phyloP scores from a whole-genome alignment of 306 rosid species.

The Vigna reflexopilosa region DNA sequence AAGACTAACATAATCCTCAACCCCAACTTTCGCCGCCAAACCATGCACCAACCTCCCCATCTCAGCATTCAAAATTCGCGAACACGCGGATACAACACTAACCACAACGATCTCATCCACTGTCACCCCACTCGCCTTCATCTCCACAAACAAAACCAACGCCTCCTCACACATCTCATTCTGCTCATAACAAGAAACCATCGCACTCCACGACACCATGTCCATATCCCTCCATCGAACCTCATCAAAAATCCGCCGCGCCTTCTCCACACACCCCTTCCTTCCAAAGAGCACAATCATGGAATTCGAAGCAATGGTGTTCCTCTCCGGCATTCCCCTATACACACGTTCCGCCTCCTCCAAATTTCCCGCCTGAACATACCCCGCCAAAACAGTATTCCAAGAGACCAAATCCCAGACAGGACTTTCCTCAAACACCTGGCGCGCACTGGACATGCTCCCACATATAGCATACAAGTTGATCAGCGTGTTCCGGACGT shows the following conservation, averaged over 20 bases:
- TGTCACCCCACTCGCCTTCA: constrained; percentile 55
- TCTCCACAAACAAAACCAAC: constrained; percentile 61
- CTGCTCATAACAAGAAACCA: constrained; percentile 77
- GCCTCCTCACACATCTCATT: constrained; percentile 70
- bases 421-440: constrained; percentile 75
- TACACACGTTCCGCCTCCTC: constrained; percentile 55
- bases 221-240: constrained; percentile 51
- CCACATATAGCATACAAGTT: constrained; percentile 69
- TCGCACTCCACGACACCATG: constrained; percentile 84
- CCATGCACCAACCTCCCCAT: constrained; percentile 68
- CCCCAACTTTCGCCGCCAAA: constrained; percentile 68
- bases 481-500: constrained; percentile 77
- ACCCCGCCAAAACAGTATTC: constrained; percentile 81
- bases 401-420: constrained; percentile 73
- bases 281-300: constrained; percentile 72
- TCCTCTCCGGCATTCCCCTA: constrained; percentile 63
- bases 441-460: constrained; percentile 60
- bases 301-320: constrained; percentile 71
- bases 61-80: constrained; percentile 42
- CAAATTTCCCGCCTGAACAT: constrained; percentile 59
- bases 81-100: constrained; percentile 69
- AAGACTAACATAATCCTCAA: constrained; percentile 71
- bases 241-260: constrained; percentile 56
- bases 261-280: constrained; percentile 58
- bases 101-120: constrained; percentile 84